Evolutionary conservation across 2,329 filamentous ascomycete species (phyloP), one percentile per base, ranked within the genome.

Genomic region (Cladobotryum protrusum): DNA sequence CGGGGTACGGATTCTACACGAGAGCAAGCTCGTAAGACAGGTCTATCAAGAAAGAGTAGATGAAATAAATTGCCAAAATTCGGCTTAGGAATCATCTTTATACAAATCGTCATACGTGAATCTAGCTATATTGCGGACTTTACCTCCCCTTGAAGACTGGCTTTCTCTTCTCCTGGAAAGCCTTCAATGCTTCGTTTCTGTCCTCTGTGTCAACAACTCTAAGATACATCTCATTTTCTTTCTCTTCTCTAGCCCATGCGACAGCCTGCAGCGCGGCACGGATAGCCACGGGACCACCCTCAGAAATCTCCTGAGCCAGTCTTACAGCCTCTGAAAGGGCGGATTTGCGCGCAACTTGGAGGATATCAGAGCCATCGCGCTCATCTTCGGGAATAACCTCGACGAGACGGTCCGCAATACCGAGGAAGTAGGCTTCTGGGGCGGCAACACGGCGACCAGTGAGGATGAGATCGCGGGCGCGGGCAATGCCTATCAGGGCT

Each of bases 151-250:
- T 78, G 59, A 83, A 82, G 4, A 77, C 69, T 14, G 80, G 77
- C 65, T 75, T 80, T 57, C 80, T 72, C 75, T 81, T 82, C 64
- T 82, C 79, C 52, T 68, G 70, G 72, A 99, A 99, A 0, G 93
- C 93, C 66, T 72, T 79, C 55, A 99, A 73, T 34, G 93, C 93
- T 76, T 97, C 93, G 60, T 89, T 75, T 52, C 91, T 78, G 72
- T 99, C 93, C 64, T 91, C 85, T 0, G 89, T 96, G 54, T 77
- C 79, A 14, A 96, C 78, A 4, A 97, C 89, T 20, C 84, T 75
- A 62, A 89, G 81, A 67, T 97, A 97, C 71, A 91, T 90, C 59
- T 80, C 77, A 67, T 90, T 92, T 73, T 96, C 93, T n/a, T 85
- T 79, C 62, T 81, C 80, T 70, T 93, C 87, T 4, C 78, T 71